These are phyloP conservation scores for Vaccinium macrocarpon DNA, from an alignment of 148 eudicot species.

Conservation along the genomic window DNA sequence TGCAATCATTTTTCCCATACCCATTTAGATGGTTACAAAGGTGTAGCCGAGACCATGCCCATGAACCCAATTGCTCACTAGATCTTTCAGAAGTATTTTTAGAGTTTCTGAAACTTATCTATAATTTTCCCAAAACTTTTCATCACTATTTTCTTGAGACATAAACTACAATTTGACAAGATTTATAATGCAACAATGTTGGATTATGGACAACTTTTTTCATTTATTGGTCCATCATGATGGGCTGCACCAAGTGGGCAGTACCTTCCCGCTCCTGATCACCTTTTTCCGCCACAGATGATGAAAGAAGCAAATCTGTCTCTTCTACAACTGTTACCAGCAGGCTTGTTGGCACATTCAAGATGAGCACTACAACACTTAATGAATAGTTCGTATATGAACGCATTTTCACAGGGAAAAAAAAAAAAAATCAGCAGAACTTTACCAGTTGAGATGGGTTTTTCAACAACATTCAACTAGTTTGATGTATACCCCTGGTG, in stretches of 20 bases:
- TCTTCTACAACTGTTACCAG: neutral
- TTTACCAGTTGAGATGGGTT: neutral
- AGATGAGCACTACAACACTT: neutral
- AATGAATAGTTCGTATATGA: neutral
- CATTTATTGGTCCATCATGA: no score
- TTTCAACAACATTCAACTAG: neutral
- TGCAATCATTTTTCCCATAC: neutral
- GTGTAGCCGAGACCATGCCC: neutral
- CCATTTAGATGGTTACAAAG: neutral
- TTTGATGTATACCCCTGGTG: neutral
- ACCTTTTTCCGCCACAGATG: neutral
- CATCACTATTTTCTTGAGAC: neutral
- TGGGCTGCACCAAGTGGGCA: neutral
- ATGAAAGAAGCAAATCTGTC: neutral
- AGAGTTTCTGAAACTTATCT: constrained; percentile 4
- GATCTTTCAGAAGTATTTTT: neutral
- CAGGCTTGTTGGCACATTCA: neutral
- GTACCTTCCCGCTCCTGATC: neutral
- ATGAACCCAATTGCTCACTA: neutral
- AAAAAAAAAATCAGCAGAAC: neutral
- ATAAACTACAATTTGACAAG: neutral
- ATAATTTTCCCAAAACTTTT: no score
- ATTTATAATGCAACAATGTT: neutral
- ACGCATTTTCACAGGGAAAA: neutral
- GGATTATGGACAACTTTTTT: neutral